Base-by-base conservation (phyloP, 1,284 basidiomycete species). In the Sporisorium sorghi region DNA sequence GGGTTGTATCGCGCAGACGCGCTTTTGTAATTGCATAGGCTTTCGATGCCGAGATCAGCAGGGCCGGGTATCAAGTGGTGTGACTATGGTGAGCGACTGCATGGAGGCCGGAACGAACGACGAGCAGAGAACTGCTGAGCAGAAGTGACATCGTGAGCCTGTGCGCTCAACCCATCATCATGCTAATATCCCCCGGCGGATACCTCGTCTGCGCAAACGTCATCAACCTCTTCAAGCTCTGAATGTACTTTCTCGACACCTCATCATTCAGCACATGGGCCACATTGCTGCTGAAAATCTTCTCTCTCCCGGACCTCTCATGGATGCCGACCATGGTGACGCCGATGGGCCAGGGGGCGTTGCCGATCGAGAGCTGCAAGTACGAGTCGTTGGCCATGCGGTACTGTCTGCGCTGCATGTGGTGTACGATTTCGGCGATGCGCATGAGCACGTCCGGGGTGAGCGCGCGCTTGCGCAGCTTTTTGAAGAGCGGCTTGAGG, bases 321-420 rank as follows among this genome's bases (percentile, higher is more conserved):
- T 99, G 97, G 73, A 99, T 98, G 87, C 96, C 94, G 86, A 97
- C 96, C 92, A 96, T 96, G 64, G 97, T 99, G 6, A 99, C 97
- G 58, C 97, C 97, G 82, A 99, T 98, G 0, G 97, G 97, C 97
- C 97, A 99, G 1, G 97, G 95, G 0, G 97, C 96, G 83, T 97
- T 99, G 17, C 97, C 97, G 70, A 99, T 99, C 5, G 93, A 95
- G 33, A 99, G 87, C 24, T 96, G 91, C 17, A 99, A 89, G 85
- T 99, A 99, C 0, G 94, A 91, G 84, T 99, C 97, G 82, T 99
- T 99, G 0, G 97, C 97, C 63, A 88, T 89, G 80, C 97, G 92
- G 81, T 99, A 99, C 85, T 95, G 90, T 28, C 97, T 90, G 75
- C 89, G 91, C 85, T 99, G 97, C 92, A 97, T 94, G 85, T 93